phyloP scores from a whole-genome alignment of 1,139 yeast genomes.

The Williopsis jadinii region DNA sequence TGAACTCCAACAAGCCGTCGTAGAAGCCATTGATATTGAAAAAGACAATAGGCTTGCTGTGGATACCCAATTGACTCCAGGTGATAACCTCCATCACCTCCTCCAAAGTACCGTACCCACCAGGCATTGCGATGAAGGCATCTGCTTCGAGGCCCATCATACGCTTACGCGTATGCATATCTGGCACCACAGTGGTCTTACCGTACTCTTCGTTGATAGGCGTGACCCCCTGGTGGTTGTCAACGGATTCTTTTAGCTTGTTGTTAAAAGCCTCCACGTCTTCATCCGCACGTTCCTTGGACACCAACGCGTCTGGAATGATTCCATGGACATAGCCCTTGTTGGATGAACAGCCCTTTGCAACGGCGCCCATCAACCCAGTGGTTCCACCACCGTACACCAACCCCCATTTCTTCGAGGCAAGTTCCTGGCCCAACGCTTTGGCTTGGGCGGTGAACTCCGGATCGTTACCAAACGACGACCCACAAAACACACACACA shows the following conservation, averaged over 20 bases:
- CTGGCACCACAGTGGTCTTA: conserved; percentile 71
- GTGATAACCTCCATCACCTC: conserved; percentile 88
- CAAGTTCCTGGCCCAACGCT: conserved; percentile 52
- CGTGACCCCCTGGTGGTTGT: conserved; percentile 48
- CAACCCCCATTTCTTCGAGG: conserved; percentile 59
- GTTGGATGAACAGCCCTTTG: conserved; percentile 57
- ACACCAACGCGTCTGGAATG: conserved; percentile 75
- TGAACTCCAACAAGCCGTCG: conserved; percentile 58
- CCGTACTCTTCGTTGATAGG: conserved; percentile 71
- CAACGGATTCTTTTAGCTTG: conserved; percentile 36
- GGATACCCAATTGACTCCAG: conserved; percentile 87
- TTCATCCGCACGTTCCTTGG: conserved; percentile 56
- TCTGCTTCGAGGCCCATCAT: conserved; percentile 84
- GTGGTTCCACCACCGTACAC: conserved; percentile 88
- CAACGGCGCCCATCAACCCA: conserved; percentile 82
- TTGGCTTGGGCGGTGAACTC: conserved; percentile 47
- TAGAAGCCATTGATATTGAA: conserved; percentile 78
- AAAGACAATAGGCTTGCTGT: conserved; percentile 69
- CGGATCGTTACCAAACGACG: conserved; percentile 59
- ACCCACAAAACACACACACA: conserved; percentile 84
- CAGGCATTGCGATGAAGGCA: conserved; percentile 86
- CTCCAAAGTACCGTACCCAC: conserved; percentile 88
- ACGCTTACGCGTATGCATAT: conserved; percentile 86
- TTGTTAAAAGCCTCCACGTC: conserved; percentile 39
- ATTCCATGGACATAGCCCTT: conserved; percentile 82